Conservation (phyloP, 345 rosid species). For the Bretschneidera sinensis region DNA sequence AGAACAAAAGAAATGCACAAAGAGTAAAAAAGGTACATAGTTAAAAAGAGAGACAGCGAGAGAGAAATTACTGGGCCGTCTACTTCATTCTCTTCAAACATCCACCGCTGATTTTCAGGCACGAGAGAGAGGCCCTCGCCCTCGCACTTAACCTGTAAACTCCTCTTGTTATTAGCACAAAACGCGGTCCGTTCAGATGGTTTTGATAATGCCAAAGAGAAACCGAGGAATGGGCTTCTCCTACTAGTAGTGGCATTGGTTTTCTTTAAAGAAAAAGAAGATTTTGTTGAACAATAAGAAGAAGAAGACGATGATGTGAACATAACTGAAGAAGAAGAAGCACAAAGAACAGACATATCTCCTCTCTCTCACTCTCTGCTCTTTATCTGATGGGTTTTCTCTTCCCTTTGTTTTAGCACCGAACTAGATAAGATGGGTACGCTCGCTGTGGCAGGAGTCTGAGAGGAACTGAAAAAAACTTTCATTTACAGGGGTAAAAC, state of each 20-base stretch:
- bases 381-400: conserved; percentile 10
- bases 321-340: conserved; percentile 27
- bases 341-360: conserved; percentile 39
- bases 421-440: conserved; percentile 34
- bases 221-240: conserved; percentile 36
- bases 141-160: conserved; percentile 46
- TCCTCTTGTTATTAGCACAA: conserved; percentile 21
- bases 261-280: conserved; percentile 11
- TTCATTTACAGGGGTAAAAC: background rate
- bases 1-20: background rate
- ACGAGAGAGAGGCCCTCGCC: conserved; percentile 36
- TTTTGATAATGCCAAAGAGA: conserved; percentile 30
- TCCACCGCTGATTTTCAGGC: conserved; percentile 68
- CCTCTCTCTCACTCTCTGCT: conserved; percentile 5
- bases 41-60: conserved; percentile 14
- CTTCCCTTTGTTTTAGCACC: background rate
- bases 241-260: conserved; percentile 13
- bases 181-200: conserved; percentile 22
- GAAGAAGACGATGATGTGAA: conserved; percentile 27
- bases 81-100: conserved; percentile 62
- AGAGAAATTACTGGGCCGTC: conserved; percentile 52
- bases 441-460: conserved; percentile 13
- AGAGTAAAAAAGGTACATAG: background rate
- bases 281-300: conserved; percentile 20
- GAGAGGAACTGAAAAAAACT: background rate